Base-by-base conservation (phyloP, 2,329 filamentous ascomycete genomes). In the Ophiostoma australiae region DNA sequence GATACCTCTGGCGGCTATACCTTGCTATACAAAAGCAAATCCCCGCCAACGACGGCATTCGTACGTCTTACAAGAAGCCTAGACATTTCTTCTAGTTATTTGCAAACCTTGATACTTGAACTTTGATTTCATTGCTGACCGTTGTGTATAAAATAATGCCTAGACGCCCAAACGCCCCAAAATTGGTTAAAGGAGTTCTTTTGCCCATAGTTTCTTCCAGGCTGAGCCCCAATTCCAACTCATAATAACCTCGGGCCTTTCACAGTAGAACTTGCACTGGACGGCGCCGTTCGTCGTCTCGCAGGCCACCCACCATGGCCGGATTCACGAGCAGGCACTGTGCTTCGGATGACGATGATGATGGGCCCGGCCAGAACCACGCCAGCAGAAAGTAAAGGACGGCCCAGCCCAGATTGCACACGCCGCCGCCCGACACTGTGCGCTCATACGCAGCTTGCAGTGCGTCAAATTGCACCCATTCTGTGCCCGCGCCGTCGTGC, bases 401-500 rank as follows among this genome's bases (percentile, higher is more conserved):
- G 20, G 23, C 48, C 48, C 20, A 4, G 20, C 48, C 48, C 48
- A 55, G n/a, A 11, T 55, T 55, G 48, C 23, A 6, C 20, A 55
- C 48, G 48, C 48, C 48, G 17, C 8, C n/a, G n/a, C 8, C 48
- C 2, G 11, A 4, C 1, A 55, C 48, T 23, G 48, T 72, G 44
- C 41, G 67, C 67, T 73, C 70, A 27, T 72, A 73, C 5, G 72
- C 72, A 2, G 67, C 69, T n/a, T 72, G 72, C 44, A 73, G 70
- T 27, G 41, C 65, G 39, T 72, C 70, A 52, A 70, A 73, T 44
- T 66, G 69, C 68, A 71, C 31, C 68, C 72, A 69, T 27, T 71
- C 72, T 11, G 66, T 69, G 65, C 70, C 72, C 17, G 67, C 72
- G 6, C 75, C 77, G 52, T 73, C 77, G 68, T 81, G 79, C 3